Base-by-base conservation (phyloP, 129 eudicot species). In the Sambucus nigra region DNA sequence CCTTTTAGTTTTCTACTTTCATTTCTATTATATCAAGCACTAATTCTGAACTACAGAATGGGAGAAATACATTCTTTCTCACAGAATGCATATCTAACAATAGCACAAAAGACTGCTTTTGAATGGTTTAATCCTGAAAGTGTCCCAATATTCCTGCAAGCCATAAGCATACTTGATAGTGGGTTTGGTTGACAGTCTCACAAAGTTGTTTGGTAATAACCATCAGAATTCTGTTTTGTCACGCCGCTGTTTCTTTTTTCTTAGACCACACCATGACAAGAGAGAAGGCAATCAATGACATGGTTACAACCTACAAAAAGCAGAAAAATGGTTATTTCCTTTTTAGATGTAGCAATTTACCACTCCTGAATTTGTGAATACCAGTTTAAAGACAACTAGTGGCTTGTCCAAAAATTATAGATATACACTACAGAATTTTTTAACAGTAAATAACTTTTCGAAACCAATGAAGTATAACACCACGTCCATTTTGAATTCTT, bases 251-350 rank as follows among this genome's bases (percentile, higher is more conserved):
- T 53, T 50, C 73, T 57, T 80, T 81, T 60, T 68, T 85, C 82
- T 71, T 76, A 47, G 81, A 68, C 98, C 98, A 85, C 33, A 85
- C 28, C 95, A 91, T 85, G 41, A 89, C 98, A 42, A 89, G 89
- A 52, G 89, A 76, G 66, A 85, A 91, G 14, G 94, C 98, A 95
- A 91, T 85, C 55, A 81, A 67, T 32, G 98, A 91, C 98, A 91
- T 91, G 55, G 81, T 76, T 47, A 91, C 98, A 19, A 81, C 86
- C 98, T 85, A 78, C 76, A 66, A 49, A 71, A 51, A 41, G 53
- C 42, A 53, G 35, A 59, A 67, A 68, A 48, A 4, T 35, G 42
- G 42, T 35, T 8, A 35, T 7, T 2, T 35, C 13, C 13, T 15
- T 35, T 8, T 15, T 15, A 15, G 42, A 7, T 35, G 12, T 8